Evolutionary conservation across 371 early-diverging fungal genomes (phyloP), one percentile per base, ranked within the genome.

Genomic region (Circinella umbellata): DNA sequence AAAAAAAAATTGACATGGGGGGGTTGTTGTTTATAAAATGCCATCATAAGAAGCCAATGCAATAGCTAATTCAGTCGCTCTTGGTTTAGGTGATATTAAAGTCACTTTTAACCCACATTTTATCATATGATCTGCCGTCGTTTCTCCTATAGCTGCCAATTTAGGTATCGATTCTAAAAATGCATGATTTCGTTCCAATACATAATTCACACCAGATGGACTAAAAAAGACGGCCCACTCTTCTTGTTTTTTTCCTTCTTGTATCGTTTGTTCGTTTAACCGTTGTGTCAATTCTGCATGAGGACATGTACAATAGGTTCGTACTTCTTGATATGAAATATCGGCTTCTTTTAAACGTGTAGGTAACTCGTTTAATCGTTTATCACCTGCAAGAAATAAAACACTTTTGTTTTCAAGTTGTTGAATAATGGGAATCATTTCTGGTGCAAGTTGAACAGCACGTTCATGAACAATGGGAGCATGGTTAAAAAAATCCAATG

Each of bases 211-310:
- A 3, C 88, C 88, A 3, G 88, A 88, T 37, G 90, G 90, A 76
- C 90, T 90, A 70, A 87, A 90, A 67, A 80, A 85, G 10, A 83
- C 84, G 3, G 76, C 42, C 90, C 88, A 88, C n/a, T 71, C 71
- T 42, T 1, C 42, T 42, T 42, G 9, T 9, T 42, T 42, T 9
- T 42, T 3, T 7, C n/a, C 49, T 17, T 47, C 46, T 15, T 42
- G 42, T 42, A 1, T 3, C 0, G 1, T 6, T 1, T 42, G 42
- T 6, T 42, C 9, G 1, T 42, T 42, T 42, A 71, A 51, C 34
- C 47, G 48, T n/a, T 69, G 61, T 0, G 37, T 49, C 8, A 87
- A 69, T 7, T 70, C 39, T 9, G 80, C 70, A 39, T 74, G 80
- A 14, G 60, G 61, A 47, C 73, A 71, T 0, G 90, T 89, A 37